Evolutionary conservation across 2,329 filamentous ascomycete genomes (phyloP).

Genomic region (Lecanoromycetidae sp.): DNA sequence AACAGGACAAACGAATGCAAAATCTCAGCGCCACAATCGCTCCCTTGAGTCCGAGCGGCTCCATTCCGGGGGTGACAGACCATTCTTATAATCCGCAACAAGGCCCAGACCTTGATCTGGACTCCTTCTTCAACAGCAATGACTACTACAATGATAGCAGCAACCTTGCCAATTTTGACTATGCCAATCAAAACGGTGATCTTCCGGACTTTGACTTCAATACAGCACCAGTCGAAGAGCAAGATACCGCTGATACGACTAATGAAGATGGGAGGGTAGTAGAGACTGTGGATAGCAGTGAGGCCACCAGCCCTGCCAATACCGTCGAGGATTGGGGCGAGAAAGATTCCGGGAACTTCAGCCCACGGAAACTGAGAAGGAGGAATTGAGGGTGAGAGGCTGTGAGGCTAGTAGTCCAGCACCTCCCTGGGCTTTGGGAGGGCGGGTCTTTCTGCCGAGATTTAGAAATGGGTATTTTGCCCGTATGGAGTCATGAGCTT

Average conservation of each 20-base stretch:
- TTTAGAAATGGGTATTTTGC: too few relatives aligned
- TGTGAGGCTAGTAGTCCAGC: too few relatives aligned
- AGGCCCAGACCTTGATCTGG: constrained; percentile 39
- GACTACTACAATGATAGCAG: constrained; percentile 41
- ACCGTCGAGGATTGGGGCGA: constrained; percentile 4
- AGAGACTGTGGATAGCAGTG: constrained; percentile 13
- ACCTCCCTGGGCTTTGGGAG: too few relatives aligned
- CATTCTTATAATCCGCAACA: constrained; percentile 16
- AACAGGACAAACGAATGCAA: constrained; percentile 66
- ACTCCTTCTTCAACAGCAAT: constrained; percentile 44
- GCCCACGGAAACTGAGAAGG: background rate
- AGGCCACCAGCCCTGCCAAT: constrained; percentile 15
- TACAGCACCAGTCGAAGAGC: background rate
- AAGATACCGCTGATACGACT: background rate
- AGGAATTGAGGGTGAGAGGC: too few relatives aligned
- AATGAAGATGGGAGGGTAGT: constrained; percentile 6
- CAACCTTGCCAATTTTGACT: constrained; percentile 5
- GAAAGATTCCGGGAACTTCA: background rate
- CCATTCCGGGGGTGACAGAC: constrained; percentile 49
- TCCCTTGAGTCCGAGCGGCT: constrained; percentile 67
- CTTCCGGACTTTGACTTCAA: constrained; percentile 6
- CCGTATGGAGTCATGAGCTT: too few relatives aligned
- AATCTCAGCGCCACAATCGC: constrained; percentile 62
- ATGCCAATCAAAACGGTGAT: background rate
- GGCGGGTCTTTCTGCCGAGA: too few relatives aligned